A percentile compares a stretch with the other conserved stretches of the same genome.
Conservation (phyloP, 75 land plant species). For the Picea glauca region DNA sequence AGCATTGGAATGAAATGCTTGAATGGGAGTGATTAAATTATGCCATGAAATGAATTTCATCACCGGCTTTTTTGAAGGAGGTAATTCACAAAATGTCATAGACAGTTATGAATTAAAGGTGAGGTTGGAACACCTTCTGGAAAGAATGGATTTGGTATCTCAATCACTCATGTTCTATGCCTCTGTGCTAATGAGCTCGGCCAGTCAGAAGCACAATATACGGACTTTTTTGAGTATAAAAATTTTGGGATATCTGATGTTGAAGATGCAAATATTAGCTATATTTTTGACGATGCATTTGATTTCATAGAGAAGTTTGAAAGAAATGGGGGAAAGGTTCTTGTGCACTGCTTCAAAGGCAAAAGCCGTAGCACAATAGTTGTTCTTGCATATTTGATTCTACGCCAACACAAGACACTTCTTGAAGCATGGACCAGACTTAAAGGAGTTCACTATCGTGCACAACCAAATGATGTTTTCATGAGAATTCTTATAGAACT, state of each 20-base stretch:
- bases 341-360: slow-evolving; percentile 41
- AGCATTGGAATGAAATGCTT: slow-evolving; percentile 35
- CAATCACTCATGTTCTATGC: slow-evolving; percentile 36
- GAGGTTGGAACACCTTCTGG: slow-evolving; percentile 39
- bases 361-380: slow-evolving; percentile 32
- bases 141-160: slow-evolving; percentile 29
- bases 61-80: slow-evolving; percentile 35
- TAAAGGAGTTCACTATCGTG: slow-evolving; percentile 26
- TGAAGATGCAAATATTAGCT: slow-evolving; percentile 27
- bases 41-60: slow-evolving; percentile 32
- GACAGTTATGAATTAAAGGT: slow-evolving; percentile 47
- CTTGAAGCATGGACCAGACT: slow-evolving; percentile 33
- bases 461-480: slow-evolving; percentile 46
- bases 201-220: slow-evolving; percentile 4
- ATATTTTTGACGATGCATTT: slow-evolving; percentile 29
- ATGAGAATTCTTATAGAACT: slow-evolving; percentile 26
- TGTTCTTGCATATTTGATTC: slow-evolving; percentile 35
- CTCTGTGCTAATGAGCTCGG: slow-evolving; percentile 32
- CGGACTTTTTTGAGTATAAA: slow-evolving; percentile 2
- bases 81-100: slow-evolving; percentile 26
- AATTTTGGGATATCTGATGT: slow-evolving; percentile 15
- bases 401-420: slow-evolving; percentile 6
- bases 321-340: slow-evolving; percentile 21
- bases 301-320: slow-evolving; percentile 15
- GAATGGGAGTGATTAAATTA: slow-evolving; percentile 17